phyloP scores from a whole-genome alignment of 306 rosid species.

The Quercus agrifolia region DNA sequence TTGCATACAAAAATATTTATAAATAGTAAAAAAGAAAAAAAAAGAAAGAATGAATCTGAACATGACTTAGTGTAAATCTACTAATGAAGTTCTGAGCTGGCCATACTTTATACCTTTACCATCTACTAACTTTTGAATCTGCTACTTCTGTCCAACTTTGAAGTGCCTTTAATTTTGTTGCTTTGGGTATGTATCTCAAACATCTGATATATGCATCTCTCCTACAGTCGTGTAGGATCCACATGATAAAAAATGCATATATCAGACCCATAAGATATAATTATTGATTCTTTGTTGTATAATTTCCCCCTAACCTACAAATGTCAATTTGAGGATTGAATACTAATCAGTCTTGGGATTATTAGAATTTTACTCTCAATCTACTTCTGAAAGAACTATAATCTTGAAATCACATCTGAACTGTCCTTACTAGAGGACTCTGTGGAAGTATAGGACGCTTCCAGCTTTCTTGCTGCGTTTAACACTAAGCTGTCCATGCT shows the following conservation, averaged over 20 bases:
- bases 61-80: background rate
- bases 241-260: too few relatives aligned
- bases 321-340: background rate
- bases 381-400: constrained; percentile 18
- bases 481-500: constrained; percentile 48
- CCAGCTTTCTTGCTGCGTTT: constrained; percentile 43
- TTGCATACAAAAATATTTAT: background rate
- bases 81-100: background rate
- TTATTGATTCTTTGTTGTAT: background rate
- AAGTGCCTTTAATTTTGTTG: background rate
- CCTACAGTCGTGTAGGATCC: too few relatives aligned
- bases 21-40: too few relatives aligned
- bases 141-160: background rate
- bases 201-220: too few relatives aligned
- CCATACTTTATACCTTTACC: background rate
- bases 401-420: constrained; percentile 41
- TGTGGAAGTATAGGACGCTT: constrained; percentile 35
- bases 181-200: too few relatives aligned
- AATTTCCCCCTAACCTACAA: background rate
- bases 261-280: too few relatives aligned
- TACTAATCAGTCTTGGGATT: background rate
- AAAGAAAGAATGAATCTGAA: background rate
- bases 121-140: background rate
- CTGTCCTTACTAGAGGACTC: constrained; percentile 38
- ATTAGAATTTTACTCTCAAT: constrained; percentile 13